phyloP scores from a whole-genome alignment of 75 land plant genomes.

The Pinus taeda region DNA sequence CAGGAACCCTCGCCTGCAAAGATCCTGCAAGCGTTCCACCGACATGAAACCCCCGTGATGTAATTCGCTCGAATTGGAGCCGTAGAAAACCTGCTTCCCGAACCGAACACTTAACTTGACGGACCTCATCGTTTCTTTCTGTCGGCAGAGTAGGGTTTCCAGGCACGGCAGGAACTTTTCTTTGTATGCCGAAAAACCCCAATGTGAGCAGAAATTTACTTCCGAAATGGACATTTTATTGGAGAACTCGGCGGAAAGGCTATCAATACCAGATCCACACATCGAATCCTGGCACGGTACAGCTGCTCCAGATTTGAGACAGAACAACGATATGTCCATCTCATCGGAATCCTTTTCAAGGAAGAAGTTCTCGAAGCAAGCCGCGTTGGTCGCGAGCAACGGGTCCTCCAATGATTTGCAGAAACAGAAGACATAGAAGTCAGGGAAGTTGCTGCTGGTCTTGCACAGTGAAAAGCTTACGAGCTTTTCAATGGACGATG shows the following conservation, averaged over 20 bases:
- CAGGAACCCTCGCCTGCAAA: too few relatives aligned
- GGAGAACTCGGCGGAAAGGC: background rate
- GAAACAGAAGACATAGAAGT: background rate
- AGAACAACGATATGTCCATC: background rate
- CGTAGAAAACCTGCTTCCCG: background rate
- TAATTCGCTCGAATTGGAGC: background rate
- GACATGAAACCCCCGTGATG: background rate
- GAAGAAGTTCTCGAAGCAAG: background rate
- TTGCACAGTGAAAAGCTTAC: background rate
- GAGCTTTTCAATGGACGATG: background rate
- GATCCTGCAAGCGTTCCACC: background rate
- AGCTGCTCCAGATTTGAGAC: background rate
- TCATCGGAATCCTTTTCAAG: background rate
- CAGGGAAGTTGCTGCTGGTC: background rate
- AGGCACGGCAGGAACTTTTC: background rate
- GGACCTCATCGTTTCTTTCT: background rate
- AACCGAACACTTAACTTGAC: background rate
- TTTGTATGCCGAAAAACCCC: background rate
- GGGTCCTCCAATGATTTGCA: background rate
- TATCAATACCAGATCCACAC: background rate
- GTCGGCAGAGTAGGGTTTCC: background rate
- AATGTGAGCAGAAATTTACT: background rate
- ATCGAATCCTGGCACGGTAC: too few relatives aligned
- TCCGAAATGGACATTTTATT: background rate
- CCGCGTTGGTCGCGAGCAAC: background rate